These are phyloP conservation scores for Kodamaea kaohsiungensis DNA, from an alignment of 805 yeast genomes.

Conservation along the genomic window DNA sequence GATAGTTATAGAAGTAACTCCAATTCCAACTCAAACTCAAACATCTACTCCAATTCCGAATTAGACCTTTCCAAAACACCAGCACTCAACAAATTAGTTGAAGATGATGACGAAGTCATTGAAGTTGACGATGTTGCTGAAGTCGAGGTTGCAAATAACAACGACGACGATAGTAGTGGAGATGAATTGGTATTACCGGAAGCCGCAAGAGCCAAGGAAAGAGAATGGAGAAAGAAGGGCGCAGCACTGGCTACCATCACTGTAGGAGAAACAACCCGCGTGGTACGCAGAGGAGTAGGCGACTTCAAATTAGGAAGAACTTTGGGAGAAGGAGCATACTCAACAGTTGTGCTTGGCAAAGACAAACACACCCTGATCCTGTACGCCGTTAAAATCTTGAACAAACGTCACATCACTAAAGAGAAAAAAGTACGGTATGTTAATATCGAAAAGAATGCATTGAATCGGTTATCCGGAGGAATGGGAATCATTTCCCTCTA, in stretches of 20 bases:
- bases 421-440: conserved; percentile 86
- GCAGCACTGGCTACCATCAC: conserved; percentile 31
- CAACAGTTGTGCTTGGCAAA: conserved; percentile 47
- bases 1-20: neutral
- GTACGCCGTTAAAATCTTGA: conserved; percentile 77
- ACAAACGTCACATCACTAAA: conserved; percentile 73
- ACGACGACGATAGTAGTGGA: neutral
- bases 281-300: conserved; percentile 37
- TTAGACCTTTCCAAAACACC: conserved; percentile 3
- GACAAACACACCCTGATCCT: conserved; percentile 53
- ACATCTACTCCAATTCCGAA: neutral
- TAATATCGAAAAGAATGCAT: conserved; percentile 77
- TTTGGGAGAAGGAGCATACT: conserved; percentile 49
- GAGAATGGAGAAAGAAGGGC: conserved; percentile 36
- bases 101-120: conserved; percentile 14
- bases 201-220: conserved; percentile 14
- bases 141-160: neutral
- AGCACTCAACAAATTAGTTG: conserved; percentile 3
- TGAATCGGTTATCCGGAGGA: conserved; percentile 63
- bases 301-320: conserved; percentile 44
- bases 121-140: conserved; percentile 7
- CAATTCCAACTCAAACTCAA: neutral
- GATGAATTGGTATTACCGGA: conserved; percentile 8
- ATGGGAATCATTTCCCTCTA: conserved; percentile 67
- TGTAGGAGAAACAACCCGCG: conserved; percentile 18